Evolutionary conservation across 805 yeast genomes (phyloP), one percentile per base, ranked within the genome.

Genomic region (Metschnikowia drakensbergensis): DNA sequence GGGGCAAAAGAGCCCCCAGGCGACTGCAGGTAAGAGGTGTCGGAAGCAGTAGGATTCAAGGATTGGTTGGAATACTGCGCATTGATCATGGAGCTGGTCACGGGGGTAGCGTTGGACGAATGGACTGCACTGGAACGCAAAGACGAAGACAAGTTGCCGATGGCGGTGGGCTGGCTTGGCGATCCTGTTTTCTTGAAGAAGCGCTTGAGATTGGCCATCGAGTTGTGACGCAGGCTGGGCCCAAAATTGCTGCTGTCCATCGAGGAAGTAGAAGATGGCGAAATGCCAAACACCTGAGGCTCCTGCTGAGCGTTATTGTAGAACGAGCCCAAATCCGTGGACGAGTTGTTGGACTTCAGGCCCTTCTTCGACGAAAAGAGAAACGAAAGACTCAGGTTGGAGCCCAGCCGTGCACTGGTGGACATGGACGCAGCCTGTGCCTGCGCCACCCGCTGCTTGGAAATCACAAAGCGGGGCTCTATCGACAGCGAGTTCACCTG

Each of bases 381-480:
- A 51, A 71, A 77, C 6, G 79, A 75, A 32, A 79, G 66, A 2
- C 80, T 74, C 7, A 80, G 70, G 50, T 74, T 77, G 5, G 80
- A 74, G 7, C 68, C 70, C 43, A 64, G 63, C 42, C 73, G 65
- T 39, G 67, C 72, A 13, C 67, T 59, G 27, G 53, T 36, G 6
- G 71, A 57, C 28, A 70, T 55, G 35, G 64, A 56, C 3, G 69
- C 62, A 2, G 76, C 77, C 22, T 55, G 56, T 17, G 73, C 78
- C 54, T 71, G 82, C 39, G 76, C 83, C 25, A 83, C 81, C 46
- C 86, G 79, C 52, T 85, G 94, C 58, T 88, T 82, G 8, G 95
- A 86, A 35, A 90, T 85, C 43, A 90, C 82, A 61, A 90, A 89
- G 37, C 96, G 75, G 11, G 95, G 86, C 61, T 89, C 97, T n/a